A percentile compares a stretch with the other conserved stretches of the same genome.
phyloP scores from a whole-genome alignment of 768 basidiomycete genomes.

The Trametes villosa region DNA sequence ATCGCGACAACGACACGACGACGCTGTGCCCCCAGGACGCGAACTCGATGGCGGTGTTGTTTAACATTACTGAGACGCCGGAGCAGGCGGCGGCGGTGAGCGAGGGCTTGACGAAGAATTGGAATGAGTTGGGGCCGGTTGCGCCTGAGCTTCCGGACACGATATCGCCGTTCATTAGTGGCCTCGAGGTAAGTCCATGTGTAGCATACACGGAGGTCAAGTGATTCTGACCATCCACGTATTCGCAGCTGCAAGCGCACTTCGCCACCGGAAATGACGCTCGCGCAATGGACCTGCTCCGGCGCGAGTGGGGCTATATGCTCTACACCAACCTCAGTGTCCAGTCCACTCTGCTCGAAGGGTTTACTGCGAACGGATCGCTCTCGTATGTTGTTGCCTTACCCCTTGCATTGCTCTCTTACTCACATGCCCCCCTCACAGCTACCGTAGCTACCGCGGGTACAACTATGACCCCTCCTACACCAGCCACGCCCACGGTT shows the following conservation, averaged over 20 bases:
- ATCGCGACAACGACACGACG: constrained; percentile 57
- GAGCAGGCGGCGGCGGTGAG: constrained; percentile 49
- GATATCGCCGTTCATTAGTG: constrained; percentile 61
- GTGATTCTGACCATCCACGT: background rate
- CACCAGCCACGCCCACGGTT: constrained; percentile 64
- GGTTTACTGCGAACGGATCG: constrained; percentile 61
- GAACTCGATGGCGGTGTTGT: constrained; percentile 59
- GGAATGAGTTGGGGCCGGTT: constrained; percentile 56
- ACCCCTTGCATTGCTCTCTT: background rate
- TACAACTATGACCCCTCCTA: constrained; percentile 63
- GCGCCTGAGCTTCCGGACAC: constrained; percentile 62
- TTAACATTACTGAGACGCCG: constrained; percentile 49
- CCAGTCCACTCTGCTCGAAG: constrained; percentile 61
- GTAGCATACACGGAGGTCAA: background rate
- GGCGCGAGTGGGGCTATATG: constrained; percentile 64
- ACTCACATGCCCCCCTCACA: background rate
- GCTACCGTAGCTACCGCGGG: constrained; percentile 56
- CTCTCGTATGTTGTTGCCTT: constrained; percentile 42
- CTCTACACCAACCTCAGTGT: constrained; percentile 58
- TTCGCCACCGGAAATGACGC: constrained; percentile 56
- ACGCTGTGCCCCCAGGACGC: constrained; percentile 60
- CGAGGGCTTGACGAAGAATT: constrained; percentile 51
- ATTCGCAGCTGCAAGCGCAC: constrained; percentile 57
- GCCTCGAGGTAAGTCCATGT: constrained; percentile 51
- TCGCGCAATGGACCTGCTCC: constrained; percentile 55